These are phyloP conservation scores for Pleurotus djamor DNA, from an alignment of 768 basidiomycete species.

Conservation along the genomic window DNA sequence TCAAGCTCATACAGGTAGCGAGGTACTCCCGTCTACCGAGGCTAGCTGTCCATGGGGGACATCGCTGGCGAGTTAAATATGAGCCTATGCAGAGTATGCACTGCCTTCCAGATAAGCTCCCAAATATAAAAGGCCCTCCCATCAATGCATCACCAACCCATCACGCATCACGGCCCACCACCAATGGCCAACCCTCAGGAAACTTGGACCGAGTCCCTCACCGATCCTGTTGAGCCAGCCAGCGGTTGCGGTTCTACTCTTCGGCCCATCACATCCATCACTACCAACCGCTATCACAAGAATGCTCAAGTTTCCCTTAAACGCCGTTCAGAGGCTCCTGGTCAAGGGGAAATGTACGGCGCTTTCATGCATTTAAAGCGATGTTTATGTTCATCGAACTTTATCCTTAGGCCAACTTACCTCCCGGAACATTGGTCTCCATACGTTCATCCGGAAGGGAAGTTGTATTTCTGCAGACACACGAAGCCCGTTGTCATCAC, in stretches of 20 bases:
- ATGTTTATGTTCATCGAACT: background rate
- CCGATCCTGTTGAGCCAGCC: background rate
- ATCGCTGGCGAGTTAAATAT: too few species aligned
- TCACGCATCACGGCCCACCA: too few species aligned
- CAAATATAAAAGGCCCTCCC: too few species aligned
- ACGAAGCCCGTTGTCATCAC: slow-evolving; percentile 40
- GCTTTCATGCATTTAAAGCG: background rate
- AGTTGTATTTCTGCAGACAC: slow-evolving; percentile 45
- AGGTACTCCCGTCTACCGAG: too few species aligned
- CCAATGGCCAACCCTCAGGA: too few species aligned
- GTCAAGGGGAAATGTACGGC: background rate
- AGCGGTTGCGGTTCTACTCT: background rate
- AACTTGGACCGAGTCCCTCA: too few species aligned
- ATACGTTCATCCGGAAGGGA: slow-evolving; percentile 59
- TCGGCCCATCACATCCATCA: background rate
- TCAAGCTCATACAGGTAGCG: too few species aligned
- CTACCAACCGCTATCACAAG: slow-evolving; percentile 2
- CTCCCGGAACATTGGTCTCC: slow-evolving; percentile 47
- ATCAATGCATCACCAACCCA: too few species aligned
- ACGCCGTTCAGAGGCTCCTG: background rate
- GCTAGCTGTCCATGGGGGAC: too few species aligned
- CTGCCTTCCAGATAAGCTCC: too few species aligned
- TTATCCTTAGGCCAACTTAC: slow-evolving; percentile 33
- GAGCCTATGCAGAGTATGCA: too few species aligned
- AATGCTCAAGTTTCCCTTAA: background rate